phyloP scores from a whole-genome alignment of 2,329 filamentous ascomycete genomes.

The Ascochyta rabiei region DNA sequence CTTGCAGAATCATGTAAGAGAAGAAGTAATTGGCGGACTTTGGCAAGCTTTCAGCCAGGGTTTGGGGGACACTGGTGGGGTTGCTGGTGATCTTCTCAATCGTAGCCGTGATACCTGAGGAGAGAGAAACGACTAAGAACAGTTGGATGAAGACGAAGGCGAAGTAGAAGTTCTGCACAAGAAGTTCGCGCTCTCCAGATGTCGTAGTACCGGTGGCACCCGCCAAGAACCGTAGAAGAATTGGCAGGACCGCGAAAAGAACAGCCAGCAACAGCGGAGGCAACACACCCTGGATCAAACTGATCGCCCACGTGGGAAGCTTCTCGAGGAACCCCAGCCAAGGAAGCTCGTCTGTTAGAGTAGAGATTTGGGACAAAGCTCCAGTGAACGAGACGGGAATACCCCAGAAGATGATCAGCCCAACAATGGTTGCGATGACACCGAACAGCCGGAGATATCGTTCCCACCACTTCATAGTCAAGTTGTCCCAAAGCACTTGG shows the following conservation, averaged over 20 bases:
- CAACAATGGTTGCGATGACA: constrained; percentile 69
- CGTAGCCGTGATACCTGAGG: constrained; percentile 72
- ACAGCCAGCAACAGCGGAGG: constrained; percentile 78
- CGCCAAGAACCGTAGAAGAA: constrained; percentile 77
- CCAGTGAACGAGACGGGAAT: constrained; percentile 90
- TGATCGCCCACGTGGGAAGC: constrained; percentile 66
- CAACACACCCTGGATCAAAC: constrained; percentile 81
- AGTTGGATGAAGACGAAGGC: constrained; percentile 92
- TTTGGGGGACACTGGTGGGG: constrained; percentile 69
- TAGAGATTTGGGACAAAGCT: constrained; percentile 76
- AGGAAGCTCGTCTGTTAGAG: constrained; percentile 66
- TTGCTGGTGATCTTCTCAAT: constrained; percentile 69
- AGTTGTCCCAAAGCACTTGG: constrained; percentile 96
- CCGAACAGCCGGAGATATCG: constrained; percentile 74
- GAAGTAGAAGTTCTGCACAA: constrained; percentile 94
- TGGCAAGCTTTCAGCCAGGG: constrained; percentile 80
- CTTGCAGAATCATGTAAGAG: constrained; percentile 96
- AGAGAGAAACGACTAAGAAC: constrained; percentile 89
- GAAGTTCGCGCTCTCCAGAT: constrained; percentile 75
- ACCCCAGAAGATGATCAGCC: constrained; percentile 86
- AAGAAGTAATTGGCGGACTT: constrained; percentile 96
- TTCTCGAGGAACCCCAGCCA: constrained; percentile 75
- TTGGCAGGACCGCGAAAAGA: constrained; percentile 78
- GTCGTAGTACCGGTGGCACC: constrained; percentile 81
- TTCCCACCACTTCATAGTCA: constrained; percentile 95